These are phyloP conservation scores for Pseudogymnoascus sp. DNA, from an alignment of 2,329 filamentous ascomycete genomes.

Conservation along the genomic window DNA sequence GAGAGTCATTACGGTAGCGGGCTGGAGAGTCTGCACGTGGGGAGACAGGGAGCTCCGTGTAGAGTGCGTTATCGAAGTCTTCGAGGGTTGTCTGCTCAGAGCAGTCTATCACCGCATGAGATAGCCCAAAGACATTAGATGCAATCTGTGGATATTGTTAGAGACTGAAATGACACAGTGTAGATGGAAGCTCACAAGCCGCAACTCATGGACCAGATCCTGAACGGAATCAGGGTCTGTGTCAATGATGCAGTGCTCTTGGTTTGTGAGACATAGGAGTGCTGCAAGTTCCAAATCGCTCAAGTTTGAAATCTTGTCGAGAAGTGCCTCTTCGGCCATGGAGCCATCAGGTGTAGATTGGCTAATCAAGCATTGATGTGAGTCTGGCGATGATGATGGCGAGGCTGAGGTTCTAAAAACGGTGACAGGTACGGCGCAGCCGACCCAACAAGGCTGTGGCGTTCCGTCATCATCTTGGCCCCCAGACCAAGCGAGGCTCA, in stretches of 20 bases:
- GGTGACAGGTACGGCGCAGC: neutral
- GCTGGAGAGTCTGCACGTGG: constrained; percentile 21
- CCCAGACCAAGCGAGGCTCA: constrained; percentile 6
- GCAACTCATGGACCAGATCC: constrained; percentile 64
- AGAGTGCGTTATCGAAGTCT: constrained; percentile 66
- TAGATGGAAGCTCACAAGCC: constrained; percentile 43
- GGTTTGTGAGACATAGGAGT: constrained; percentile 69
- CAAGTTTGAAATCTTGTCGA: constrained; percentile 65
- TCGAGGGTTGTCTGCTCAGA: constrained; percentile 66
- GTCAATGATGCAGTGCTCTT: constrained; percentile 84
- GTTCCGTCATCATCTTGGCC: neutral
- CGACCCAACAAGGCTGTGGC: neutral
- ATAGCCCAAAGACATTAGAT: constrained; percentile 63
- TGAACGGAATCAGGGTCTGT: constrained; percentile 54
- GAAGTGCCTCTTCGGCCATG: constrained; percentile 56
- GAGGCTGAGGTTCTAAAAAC: constrained; percentile 2
- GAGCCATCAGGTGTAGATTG: constrained; percentile 16
- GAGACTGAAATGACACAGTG: neutral
- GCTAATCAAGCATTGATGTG: neutral
- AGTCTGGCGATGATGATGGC: constrained; percentile 2
- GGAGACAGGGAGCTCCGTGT: constrained; percentile 32
- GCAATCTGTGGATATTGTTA: constrained; percentile 45
- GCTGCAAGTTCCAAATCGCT: constrained; percentile 83
- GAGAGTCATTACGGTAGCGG: constrained; percentile 24
- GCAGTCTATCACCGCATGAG: constrained; percentile 64